phyloP scores from a whole-genome alignment of 1,284 basidiomycete genomes.

The Athelia psychrophila region DNA sequence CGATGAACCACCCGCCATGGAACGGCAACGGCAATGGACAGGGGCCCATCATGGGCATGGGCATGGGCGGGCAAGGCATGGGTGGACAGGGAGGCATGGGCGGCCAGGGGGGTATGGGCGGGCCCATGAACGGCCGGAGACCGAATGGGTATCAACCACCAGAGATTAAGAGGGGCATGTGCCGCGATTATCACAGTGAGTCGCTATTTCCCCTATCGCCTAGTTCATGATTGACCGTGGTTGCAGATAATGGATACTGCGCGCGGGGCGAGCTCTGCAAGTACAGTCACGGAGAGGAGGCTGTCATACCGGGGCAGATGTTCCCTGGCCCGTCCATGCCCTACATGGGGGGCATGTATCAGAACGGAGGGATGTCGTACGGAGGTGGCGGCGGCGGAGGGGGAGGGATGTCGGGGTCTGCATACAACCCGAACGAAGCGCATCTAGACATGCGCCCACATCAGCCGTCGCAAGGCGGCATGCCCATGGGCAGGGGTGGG shows the following conservation, averaged over 20 bases:
- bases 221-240: conserved; percentile 4
- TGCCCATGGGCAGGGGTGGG: conserved; percentile 44
- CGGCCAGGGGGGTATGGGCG: conserved; percentile 30
- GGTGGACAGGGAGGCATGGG: not conserved
- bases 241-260: conserved; percentile 84
- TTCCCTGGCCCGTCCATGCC: conserved; percentile 51
- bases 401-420: conserved; percentile 36
- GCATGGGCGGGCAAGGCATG: conserved; percentile 15
- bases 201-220: conserved; percentile 14
- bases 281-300: conserved; percentile 86
- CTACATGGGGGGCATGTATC: conserved; percentile 62
- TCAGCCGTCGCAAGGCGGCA: conserved; percentile 20
- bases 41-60: conserved; percentile 28
- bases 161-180: conserved; percentile 68
- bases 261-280: conserved; percentile 89
- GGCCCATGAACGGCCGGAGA: conserved; percentile 43
- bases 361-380: conserved; percentile 26
- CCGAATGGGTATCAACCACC: conserved; percentile 62
- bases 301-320: conserved; percentile 65
- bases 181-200: conserved; percentile 90
- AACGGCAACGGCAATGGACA: conserved; percentile 40
- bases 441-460: conserved; percentile 71
- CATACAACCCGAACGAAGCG: conserved; percentile 76
- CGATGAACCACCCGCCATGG: too few species aligned
- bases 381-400: conserved; percentile 21